Conservation (phyloP, 345 rosid species). For the Luvunga scandens region DNA sequence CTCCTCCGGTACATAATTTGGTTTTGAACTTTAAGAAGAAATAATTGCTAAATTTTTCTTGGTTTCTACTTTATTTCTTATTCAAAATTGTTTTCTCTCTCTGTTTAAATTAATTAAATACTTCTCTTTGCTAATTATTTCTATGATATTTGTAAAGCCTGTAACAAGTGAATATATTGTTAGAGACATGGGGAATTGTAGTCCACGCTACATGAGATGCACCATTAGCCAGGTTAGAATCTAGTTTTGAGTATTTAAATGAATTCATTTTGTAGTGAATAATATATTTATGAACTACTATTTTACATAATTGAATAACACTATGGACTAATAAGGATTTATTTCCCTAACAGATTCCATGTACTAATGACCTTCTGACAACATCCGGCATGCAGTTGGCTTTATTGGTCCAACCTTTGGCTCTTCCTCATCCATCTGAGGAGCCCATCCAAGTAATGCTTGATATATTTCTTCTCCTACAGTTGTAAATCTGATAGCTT, state of each 20-base stretch:
- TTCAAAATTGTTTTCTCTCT: conserved; percentile 3
- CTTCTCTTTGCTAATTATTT: conserved; percentile 17
- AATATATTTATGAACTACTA: conserved; percentile 2
- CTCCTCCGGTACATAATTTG: conserved; percentile 73
- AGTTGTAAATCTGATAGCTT: not conserved
- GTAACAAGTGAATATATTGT: conserved; percentile 86
- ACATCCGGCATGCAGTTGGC: conserved; percentile 97
- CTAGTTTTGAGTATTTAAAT: conserved; percentile 17
- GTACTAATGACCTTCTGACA: conserved; percentile 87
- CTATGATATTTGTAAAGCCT: conserved; percentile 54
- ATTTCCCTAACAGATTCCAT: conserved; percentile 68
- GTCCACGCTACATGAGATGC: conserved; percentile 99
- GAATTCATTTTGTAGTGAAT: conserved; percentile 4
- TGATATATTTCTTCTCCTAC: not conserved
- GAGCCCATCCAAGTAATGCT: conserved; percentile 83
- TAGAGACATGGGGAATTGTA: conserved; percentile 88
- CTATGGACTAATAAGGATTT: not conserved
- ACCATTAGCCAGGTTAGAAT: conserved; percentile 84
- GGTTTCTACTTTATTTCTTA: not conserved
- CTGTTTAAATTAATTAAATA: not conserved
- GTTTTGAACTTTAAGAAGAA: not conserved
- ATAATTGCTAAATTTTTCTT: conserved; percentile 7
- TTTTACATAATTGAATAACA: not conserved
- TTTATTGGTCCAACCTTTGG: conserved; percentile 90
- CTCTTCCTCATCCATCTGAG: conserved; percentile 94